Evolutionary conservation across 306 rosid genomes (phyloP).

Genomic region (Boehmeria nivea): DNA sequence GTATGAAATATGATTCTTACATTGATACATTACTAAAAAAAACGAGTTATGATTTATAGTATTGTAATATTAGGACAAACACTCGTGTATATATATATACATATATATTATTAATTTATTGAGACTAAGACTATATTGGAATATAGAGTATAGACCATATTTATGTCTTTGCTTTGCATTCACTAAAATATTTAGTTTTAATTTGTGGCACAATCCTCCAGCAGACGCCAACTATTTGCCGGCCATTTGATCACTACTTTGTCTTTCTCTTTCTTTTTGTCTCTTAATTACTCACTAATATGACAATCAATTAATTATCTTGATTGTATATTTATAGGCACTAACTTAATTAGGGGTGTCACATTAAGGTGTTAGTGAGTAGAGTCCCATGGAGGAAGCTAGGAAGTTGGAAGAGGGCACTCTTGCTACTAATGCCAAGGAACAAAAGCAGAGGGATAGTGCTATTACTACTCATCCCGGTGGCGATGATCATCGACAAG

Average conservation of each 20-base stretch:
- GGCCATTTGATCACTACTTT: slow-evolving; percentile 36
- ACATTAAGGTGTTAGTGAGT: neutral
- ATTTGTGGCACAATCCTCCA: slow-evolving; percentile 14
- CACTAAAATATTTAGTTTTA: no score
- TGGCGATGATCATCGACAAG: neutral
- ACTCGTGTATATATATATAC: no score
- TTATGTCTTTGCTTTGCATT: no score
- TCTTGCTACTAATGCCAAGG: neutral
- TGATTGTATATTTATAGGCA: neutral
- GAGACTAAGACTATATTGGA: no score
- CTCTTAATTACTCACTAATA: slow-evolving; percentile 8
- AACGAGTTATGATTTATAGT: no score
- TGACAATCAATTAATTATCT: neutral
- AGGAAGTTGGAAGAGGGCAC: slow-evolving; percentile 61
- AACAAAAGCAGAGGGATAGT: slow-evolving; percentile 12
- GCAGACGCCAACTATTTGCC: slow-evolving; percentile 30
- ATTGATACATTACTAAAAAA: no score
- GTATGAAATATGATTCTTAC: no score
- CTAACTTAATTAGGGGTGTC: neutral
- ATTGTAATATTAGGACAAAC: no score
- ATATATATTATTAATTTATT: no score
- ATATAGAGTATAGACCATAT: no score
- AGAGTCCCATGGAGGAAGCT: slow-evolving; percentile 35
- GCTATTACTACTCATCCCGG: no score
- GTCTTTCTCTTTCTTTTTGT: slow-evolving; percentile 21